A percentile compares a stretch with the other conserved stretches of the same genome.
phyloP scores from a whole-genome alignment of 2,329 filamentous ascomycete species.

The Fusarium sp. region DNA sequence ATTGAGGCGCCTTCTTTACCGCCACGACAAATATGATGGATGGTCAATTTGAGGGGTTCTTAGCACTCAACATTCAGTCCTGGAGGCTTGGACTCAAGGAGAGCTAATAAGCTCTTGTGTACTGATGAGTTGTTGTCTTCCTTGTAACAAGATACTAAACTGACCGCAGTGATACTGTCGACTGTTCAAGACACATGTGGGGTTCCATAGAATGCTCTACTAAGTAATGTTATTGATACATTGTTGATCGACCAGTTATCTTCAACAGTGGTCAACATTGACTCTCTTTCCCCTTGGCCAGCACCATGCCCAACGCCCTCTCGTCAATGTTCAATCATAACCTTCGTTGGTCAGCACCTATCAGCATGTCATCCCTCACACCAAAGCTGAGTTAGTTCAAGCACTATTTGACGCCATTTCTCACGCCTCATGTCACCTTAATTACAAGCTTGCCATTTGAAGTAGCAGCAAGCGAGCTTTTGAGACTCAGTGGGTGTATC shows the following conservation, averaged over 20 bases:
- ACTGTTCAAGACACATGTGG: too few relatives aligned
- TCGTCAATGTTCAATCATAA: conserved; percentile 20
- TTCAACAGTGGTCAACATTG: background rate
- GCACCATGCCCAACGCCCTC: background rate
- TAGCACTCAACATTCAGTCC: too few relatives aligned
- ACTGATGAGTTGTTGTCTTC: too few relatives aligned
- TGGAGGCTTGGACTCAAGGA: too few relatives aligned
- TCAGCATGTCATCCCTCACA: conserved; percentile 12
- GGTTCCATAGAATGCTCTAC: too few relatives aligned
- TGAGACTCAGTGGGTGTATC: conserved; percentile 5
- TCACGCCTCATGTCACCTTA: background rate
- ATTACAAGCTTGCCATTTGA: conserved; percentile 9
- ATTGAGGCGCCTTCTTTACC: background rate
- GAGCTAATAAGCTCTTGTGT: too few relatives aligned
- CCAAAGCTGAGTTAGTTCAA: conserved; percentile 1
- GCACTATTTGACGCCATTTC: conserved; percentile 14
- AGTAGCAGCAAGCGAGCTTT: conserved; percentile 11
- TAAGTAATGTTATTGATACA: background rate
- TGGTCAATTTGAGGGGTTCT: background rate
- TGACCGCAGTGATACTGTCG: too few relatives aligned
- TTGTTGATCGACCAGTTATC: background rate
- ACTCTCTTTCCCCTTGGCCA: too few relatives aligned
- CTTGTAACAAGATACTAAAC: too few relatives aligned
- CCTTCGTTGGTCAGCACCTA: background rate
- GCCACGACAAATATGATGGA: background rate